phyloP scores from a whole-genome alignment of 2,329 filamentous ascomycete genomes.

The Penicillium sclerotigenum region DNA sequence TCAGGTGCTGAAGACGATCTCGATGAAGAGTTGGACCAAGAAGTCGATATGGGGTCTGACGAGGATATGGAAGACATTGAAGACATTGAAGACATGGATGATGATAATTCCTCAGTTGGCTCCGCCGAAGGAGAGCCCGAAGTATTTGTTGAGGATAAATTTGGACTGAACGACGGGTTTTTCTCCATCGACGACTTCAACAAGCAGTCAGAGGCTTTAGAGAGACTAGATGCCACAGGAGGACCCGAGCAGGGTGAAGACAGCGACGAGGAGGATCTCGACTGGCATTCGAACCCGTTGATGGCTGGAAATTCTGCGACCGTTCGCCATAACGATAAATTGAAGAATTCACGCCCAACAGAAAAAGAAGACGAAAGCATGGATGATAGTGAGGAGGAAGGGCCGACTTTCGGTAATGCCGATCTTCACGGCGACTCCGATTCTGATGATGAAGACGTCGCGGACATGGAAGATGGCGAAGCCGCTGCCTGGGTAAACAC shows the following conservation, averaged over 20 bases:
- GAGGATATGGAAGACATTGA: slow-evolving; percentile 7
- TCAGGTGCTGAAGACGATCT: slow-evolving; percentile 16
- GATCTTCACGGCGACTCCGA: slow-evolving; percentile 65
- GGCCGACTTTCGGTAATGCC: slow-evolving; percentile 79
- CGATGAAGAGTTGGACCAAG: slow-evolving; percentile 11
- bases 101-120: slow-evolving; percentile 12
- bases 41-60: slow-evolving; percentile 7
- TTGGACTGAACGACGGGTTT: slow-evolving; percentile 94
- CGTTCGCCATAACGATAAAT: slow-evolving; percentile 1
- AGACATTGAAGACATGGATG: slow-evolving; percentile 4
- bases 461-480: slow-evolving; percentile 53
- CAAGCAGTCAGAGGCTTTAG: slow-evolving; percentile 82
- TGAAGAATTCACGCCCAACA: slow-evolving; percentile 21
- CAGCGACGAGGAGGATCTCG: slow-evolving; percentile 86
- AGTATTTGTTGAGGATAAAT: slow-evolving; percentile 66
- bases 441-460: slow-evolving; percentile 49
- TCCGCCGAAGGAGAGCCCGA: slow-evolving; percentile 42
- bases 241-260: slow-evolving; percentile 70
- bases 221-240: slow-evolving; percentile 76
- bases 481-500: slow-evolving; percentile 67
- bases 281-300: slow-evolving; percentile 81
- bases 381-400: slow-evolving; percentile 58
- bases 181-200: slow-evolving; percentile 99
- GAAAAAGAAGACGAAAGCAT: slow-evolving; percentile 60
- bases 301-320: slow-evolving; percentile 30